Percentiles rank a stretch among this genome's conserved stretches.
These are phyloP conservation scores for Polyporus arcularius DNA, from an alignment of 768 basidiomycete genomes.

Conservation along the genomic window DNA sequence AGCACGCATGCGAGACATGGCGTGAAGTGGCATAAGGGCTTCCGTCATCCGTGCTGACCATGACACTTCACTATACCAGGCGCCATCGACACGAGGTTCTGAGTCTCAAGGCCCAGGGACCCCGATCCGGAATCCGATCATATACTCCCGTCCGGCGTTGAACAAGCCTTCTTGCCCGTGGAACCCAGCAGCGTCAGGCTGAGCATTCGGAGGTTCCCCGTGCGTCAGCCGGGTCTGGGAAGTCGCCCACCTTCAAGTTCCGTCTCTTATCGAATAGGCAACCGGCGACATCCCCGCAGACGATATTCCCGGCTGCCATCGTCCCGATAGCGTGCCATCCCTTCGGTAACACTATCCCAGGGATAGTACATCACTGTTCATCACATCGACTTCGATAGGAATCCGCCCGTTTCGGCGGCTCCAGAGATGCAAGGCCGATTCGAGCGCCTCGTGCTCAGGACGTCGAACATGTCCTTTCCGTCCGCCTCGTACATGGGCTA, in stretches of 20 bases:
- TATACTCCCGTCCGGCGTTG: constrained; percentile 11
- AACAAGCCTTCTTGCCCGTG: constrained; percentile 7
- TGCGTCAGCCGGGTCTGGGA: constrained; percentile 19
- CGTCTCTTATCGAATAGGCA: constrained; percentile 26
- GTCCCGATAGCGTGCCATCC: constrained; percentile 20
- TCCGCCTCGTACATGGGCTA: constrained; percentile 21
- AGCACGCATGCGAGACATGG: not conserved
- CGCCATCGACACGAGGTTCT: constrained; percentile 13
- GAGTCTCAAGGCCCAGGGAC: constrained; percentile 10
- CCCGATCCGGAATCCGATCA: constrained; percentile 26
- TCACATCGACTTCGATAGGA: constrained; percentile 18
- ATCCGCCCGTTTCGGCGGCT: constrained; percentile 14
- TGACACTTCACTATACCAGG: constrained; percentile 11
- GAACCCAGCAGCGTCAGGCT: constrained; percentile 9
- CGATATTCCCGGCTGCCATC: constrained; percentile 13
- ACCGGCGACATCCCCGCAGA: constrained; percentile 10
- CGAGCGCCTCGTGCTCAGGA: constrained; percentile 24
- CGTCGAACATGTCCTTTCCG: constrained; percentile 24
- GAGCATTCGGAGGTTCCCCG: constrained; percentile 11
- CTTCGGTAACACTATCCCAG: constrained; percentile 23
- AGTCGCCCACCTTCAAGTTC: constrained; percentile 20
- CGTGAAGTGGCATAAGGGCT: not conserved
- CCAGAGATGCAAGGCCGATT: constrained; percentile 30
- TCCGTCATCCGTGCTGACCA: constrained; percentile 10
- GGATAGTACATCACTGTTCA: constrained; percentile 10